phyloP scores from a whole-genome alignment of 176 grass and related monocot genomes.

The Paspalum notatum region DNA sequence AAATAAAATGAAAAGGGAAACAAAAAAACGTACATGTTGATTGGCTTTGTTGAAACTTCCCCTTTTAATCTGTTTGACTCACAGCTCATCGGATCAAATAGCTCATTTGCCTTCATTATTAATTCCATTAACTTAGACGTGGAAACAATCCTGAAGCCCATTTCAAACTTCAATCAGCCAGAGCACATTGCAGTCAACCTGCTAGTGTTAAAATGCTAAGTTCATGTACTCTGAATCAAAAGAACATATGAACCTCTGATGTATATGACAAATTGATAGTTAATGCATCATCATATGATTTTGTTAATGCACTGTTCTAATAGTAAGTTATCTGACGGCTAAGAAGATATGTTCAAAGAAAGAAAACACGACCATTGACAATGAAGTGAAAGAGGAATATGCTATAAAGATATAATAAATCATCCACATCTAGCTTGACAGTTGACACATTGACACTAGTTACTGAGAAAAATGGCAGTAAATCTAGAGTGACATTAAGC shows the following conservation, averaged over 20 bases:
- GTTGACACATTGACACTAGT: background rate
- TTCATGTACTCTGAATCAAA: background rate
- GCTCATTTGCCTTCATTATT: background rate
- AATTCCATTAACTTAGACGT: background rate
- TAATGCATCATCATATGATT: background rate
- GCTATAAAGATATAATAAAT: background rate
- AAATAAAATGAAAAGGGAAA: too few relatives aligned
- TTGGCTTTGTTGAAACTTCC: background rate
- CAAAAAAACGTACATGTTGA: background rate
- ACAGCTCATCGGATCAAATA: background rate
- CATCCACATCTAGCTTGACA: constrained; percentile 18
- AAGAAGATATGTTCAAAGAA: background rate
- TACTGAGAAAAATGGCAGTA: constrained; percentile 3
- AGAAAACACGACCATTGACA: background rate
- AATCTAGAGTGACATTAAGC: background rate
- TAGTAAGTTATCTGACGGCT: background rate
- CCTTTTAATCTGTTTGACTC: background rate
- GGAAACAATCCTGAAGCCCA: constrained; percentile 11
- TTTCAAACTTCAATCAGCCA: constrained; percentile 10
- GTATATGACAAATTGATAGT: background rate
- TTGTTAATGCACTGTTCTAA: constrained; percentile 11
- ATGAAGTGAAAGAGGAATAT: background rate
- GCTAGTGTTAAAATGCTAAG: background rate
- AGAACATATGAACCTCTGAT: background rate
- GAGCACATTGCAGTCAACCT: background rate